Conservation (phyloP, 2,329 filamentous ascomycete species). For the Fusarium domesticum region DNA sequence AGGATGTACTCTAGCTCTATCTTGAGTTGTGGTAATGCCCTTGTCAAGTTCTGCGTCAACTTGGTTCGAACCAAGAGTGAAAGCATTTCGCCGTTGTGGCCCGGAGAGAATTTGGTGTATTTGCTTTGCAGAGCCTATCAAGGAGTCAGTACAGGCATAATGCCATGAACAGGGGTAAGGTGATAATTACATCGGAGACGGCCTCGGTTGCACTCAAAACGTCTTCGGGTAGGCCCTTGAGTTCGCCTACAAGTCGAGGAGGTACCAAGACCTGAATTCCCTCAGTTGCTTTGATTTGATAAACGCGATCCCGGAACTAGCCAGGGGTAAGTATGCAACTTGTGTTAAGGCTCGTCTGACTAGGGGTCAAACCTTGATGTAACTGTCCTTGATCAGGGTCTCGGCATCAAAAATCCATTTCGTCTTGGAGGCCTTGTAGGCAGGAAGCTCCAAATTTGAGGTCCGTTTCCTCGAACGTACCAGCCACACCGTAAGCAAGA, state of each 20-base stretch:
- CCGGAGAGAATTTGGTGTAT: constrained; percentile 50
- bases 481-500: constrained; percentile 40
- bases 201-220: constrained; percentile 48
- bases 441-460: constrained; percentile 39
- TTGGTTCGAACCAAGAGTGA: constrained; percentile 45
- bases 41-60: constrained; percentile 46
- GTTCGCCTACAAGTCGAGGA: constrained; percentile 42
- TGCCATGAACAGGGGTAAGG: not conserved
- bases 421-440: constrained; percentile 47
- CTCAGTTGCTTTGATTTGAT: constrained; percentile 51
- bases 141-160: constrained; percentile 2
- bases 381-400: constrained; percentile 46
- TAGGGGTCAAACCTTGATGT: constrained; percentile 40
- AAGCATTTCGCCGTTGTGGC: constrained; percentile 45
- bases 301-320: constrained; percentile 48
- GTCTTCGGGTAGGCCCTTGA: constrained; percentile 48
- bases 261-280: constrained; percentile 48
- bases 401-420: constrained; percentile 53
- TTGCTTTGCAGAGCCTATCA: constrained; percentile 47
- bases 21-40: constrained; percentile 45
- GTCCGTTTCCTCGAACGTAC: constrained; percentile 34
- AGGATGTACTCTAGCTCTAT: constrained; percentile 46
- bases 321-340: constrained; percentile 20
- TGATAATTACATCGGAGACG: constrained; percentile 42
- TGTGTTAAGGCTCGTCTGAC: not conserved